Base-by-base conservation (phyloP, 805 yeast genomes). In the baker's yeast (Saccharomyces cerevisiae) region DNA sequence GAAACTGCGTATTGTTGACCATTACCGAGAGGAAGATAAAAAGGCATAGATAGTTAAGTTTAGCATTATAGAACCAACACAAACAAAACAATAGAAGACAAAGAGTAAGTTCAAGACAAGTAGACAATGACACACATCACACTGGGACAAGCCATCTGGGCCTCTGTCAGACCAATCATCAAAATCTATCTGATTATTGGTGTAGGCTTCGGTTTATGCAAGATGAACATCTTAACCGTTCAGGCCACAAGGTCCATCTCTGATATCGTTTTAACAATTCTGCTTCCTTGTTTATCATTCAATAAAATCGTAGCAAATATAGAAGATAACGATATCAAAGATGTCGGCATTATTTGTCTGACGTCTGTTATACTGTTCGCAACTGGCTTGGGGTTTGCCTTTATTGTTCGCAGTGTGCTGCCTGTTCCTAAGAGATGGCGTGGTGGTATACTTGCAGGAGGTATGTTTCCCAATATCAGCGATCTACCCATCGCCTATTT, bases 401-500 rank as follows among this genome's bases (percentile, higher is more conserved):
- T 48, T 36, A 62, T 64, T 3, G 57, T 64, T 14, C 61, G 64
- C 32, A 55, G 52, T 41, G 47, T 61, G 2, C 49, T 69, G 52
- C 80, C 80, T 2, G 72, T 82, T 11, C 92, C 94, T 1, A 81
- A 76, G 59, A 70, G 78, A 51, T 86, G 91, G 91, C 70, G 77
- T 27, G 89, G 89, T 36, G 90, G 91, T 0, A 78, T 84, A 10
- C 57, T 85, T 13, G 78, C 84, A 6, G 89, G 85, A 0, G 89
- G 89, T 2, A 72, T 84, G 59, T 79, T 86, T 69, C 89, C 89
- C 32, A 86, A 86, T 65, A 85, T 85, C 49, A 79, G 87, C 31
- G 94, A 86, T 65, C 73, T 86, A 49, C 94, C 94, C 0, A 85
- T 86, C 59, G 91, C 92, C 0, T 85, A 84, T 63, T 62, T 86